Percentiles rank a stretch among this genome's conserved stretches.
Conservation (phyloP, 176 grass and related monocot genomes). For the Oryza meridionalis region DNA sequence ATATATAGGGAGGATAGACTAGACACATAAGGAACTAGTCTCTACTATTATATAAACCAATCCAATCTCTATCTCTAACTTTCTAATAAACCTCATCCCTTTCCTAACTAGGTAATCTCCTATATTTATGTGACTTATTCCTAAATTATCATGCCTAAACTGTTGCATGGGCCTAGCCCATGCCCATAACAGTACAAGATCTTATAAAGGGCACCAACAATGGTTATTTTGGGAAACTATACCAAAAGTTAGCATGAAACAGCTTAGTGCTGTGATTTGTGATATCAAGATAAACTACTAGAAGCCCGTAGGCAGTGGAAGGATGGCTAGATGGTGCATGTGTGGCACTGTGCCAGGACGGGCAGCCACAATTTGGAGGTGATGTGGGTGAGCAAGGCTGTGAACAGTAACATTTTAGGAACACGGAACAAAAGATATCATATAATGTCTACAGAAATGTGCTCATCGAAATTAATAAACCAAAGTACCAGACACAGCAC, state of each 20-base stretch:
- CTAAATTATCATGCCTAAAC: no score
- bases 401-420: neutral
- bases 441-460: neutral
- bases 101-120: no score
- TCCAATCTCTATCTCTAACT: no score
- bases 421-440: neutral
- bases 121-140: no score
- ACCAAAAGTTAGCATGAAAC: conserved; percentile 22
- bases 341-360: neutral
- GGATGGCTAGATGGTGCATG: neutral
- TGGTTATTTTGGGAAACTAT: neutral
- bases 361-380: neutral
- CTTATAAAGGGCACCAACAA: neutral
- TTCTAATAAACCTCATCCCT: no score
- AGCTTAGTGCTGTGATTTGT: neutral
- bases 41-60: no score
- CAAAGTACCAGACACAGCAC: conserved; percentile 42
- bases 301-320: neutral
- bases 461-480: conserved; percentile 37
- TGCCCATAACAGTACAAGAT: neutral
- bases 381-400: neutral
- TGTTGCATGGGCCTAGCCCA: no score
- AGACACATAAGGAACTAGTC: no score
- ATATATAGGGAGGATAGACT: no score
- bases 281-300: neutral